These are phyloP conservation scores for Theobroma grandiflorum DNA, from an alignment of 441 rosid genomes.

Conservation along the genomic window DNA sequence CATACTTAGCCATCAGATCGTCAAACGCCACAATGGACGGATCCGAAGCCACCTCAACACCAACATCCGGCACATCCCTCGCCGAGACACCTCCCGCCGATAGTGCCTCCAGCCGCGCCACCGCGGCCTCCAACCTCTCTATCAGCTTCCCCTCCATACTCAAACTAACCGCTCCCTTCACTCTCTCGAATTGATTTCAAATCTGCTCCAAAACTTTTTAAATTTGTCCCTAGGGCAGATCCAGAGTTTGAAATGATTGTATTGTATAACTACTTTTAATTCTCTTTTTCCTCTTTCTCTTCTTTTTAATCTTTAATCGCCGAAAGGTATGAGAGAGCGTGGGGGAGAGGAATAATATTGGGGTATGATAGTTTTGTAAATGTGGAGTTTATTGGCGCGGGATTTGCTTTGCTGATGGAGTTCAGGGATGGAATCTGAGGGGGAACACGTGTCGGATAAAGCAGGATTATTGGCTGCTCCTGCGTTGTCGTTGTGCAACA, in stretches of 20 bases:
- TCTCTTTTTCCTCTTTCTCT: too few species aligned
- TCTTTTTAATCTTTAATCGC: neutral
- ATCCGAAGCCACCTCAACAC: slow-evolving; percentile 52
- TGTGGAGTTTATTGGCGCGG: neutral
- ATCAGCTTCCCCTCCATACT: slow-evolving; percentile 85
- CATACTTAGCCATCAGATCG: slow-evolving; percentile 61
- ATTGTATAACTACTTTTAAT: neutral
- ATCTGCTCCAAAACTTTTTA: neutral
- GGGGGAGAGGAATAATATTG: neutral
- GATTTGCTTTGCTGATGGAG: neutral
- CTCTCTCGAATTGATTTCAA: neutral
- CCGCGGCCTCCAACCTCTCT: slow-evolving; percentile 81
- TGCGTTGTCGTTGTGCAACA: neutral
- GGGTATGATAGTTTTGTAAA: neutral
- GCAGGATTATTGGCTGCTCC: neutral
- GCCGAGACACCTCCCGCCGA: slow-evolving; percentile 44
- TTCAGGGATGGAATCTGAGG: neutral
- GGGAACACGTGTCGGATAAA: slow-evolving; percentile 4
- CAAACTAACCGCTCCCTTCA: slow-evolving; percentile 20
- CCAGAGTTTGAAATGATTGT: neutral
- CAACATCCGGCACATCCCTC: slow-evolving; percentile 34
- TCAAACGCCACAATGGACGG: slow-evolving; percentile 82
- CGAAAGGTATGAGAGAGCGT: slow-evolving; percentile 6
- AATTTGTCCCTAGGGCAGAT: slow-evolving; percentile 11
- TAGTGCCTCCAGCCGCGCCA: slow-evolving; percentile 70